A percentile compares a stretch with the other conserved stretches of the same genome.
Evolutionary conservation across 2,329 filamentous ascomycete species (phyloP).

Genomic region (Talaromyces sp.): DNA sequence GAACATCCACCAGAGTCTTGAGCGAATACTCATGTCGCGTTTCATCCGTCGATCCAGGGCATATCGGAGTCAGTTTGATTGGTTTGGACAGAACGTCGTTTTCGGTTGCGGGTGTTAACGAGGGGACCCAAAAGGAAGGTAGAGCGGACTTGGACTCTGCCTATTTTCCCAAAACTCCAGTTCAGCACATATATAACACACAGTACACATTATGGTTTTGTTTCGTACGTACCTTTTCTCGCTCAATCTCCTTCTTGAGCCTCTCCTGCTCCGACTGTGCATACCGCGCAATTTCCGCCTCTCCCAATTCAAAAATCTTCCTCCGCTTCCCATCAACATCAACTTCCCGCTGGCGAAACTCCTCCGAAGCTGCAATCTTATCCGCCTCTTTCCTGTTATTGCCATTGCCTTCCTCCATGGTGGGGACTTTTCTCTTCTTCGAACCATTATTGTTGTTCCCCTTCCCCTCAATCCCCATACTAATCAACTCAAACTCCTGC

Average conservation of each 20-base stretch:
- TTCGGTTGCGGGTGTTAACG: conserved; percentile 66
- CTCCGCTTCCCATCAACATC: conserved; percentile 52
- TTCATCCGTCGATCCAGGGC: conserved; percentile 66
- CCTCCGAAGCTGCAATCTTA: conserved; percentile 23
- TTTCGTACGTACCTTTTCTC: conserved; percentile 57
- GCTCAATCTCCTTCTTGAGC: conserved; percentile 65
- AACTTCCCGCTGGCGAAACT: conserved; percentile 36
- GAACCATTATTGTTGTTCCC: conserved; percentile 15
- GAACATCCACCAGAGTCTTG: conserved; percentile 69
- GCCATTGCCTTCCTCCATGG: conserved; percentile 14
- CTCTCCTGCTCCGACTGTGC: conserved; percentile 65
- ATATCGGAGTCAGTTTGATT: conserved; percentile 65
- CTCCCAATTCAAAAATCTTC: conserved; percentile 76
- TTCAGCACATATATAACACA: not conserved
- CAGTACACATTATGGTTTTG: not conserved
- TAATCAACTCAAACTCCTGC: conserved; percentile 77
- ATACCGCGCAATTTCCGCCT: conserved; percentile 68
- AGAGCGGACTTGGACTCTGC: conserved; percentile 61
- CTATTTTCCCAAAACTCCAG: conserved; percentile 14
- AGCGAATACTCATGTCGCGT: conserved; percentile 71
- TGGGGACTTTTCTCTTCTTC: conserved; percentile 24
- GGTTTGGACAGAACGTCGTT: conserved; percentile 53
- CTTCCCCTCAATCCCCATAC: conserved; percentile 57
- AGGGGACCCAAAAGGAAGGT: conserved; percentile 91
- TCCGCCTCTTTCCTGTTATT: conserved; percentile 9